Evolutionary conservation across 2,329 filamentous ascomycete species (phyloP).

Genomic region (Nemania diffusa): DNA sequence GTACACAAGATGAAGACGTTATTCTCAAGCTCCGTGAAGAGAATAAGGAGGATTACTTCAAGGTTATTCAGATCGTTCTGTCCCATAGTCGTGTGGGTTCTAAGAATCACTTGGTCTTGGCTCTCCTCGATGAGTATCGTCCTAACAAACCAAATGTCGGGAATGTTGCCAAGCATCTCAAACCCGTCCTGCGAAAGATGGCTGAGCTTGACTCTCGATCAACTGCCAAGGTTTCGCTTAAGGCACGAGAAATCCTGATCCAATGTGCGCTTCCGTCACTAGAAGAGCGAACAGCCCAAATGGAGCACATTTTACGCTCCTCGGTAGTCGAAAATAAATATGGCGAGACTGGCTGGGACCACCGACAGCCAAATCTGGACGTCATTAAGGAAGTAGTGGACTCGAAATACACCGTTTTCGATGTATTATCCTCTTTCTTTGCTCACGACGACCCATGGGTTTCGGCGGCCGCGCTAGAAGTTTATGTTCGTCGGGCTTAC

Average conservation of each 20-base stretch:
- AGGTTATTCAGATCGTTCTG: conserved; percentile 87
- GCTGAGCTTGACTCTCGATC: conserved; percentile 87
- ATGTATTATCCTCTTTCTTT: conserved; percentile 95
- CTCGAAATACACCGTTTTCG: conserved; percentile 98
- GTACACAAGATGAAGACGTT: conserved; percentile 90
- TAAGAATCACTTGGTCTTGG: conserved; percentile 93
- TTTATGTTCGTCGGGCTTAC: conserved; percentile 96
- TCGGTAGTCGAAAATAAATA: conserved; percentile 97
- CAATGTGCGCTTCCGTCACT: conserved; percentile 96
- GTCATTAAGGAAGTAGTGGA: conserved; percentile 98
- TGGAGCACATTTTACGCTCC: conserved; percentile 98
- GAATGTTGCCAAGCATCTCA: conserved; percentile 89
- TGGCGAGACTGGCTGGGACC: conserved; percentile 96
- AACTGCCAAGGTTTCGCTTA: conserved; percentile 95
- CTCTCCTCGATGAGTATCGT: conserved; percentile 92
- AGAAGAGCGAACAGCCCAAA: conserved; percentile 92
- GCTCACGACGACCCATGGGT: conserved; percentile 95
- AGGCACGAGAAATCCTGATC: conserved; percentile 96
- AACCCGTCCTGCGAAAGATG: conserved; percentile 81
- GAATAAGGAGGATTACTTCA: conserved; percentile 89
- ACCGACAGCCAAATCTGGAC: conserved; percentile 89
- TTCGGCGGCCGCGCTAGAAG: conserved; percentile 89
- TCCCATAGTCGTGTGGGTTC: conserved; percentile 92
- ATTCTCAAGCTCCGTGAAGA: conserved; percentile 93
- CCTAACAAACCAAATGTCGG: conserved; percentile 92